phyloP scores from a whole-genome alignment of 1,284 basidiomycete genomes.

The Pseudozyma thailandica region DNA sequence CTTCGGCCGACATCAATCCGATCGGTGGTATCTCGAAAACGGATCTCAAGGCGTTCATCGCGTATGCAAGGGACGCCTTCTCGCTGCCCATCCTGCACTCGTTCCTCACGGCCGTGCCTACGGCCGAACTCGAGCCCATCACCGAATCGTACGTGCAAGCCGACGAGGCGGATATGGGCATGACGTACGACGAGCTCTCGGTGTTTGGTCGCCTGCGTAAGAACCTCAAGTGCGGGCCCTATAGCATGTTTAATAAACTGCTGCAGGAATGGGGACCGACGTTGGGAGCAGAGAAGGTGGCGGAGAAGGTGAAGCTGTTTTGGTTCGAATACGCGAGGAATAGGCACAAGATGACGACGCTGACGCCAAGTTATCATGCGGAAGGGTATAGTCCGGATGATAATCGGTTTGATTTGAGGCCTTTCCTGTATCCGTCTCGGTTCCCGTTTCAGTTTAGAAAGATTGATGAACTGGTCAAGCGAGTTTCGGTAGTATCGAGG shows the following conservation, averaged over 20 bases:
- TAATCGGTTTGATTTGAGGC: conserved; percentile 93
- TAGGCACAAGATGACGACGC: conserved; percentile 98
- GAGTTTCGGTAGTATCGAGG: conserved; percentile 9
- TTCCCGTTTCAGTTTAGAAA: conserved; percentile 97
- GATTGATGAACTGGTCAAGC: conserved; percentile 80
- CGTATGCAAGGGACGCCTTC: conserved; percentile 81
- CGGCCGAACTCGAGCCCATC: conserved; percentile 95
- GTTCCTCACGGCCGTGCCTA: conserved; percentile 90
- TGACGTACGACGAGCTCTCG: conserved; percentile 98
- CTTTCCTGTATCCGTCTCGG: conserved; percentile 91
- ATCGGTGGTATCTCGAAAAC: conserved; percentile 98
- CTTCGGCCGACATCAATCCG: conserved; percentile 88
- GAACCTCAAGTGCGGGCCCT: conserved; percentile 95
- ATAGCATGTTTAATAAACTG: conserved; percentile 93
- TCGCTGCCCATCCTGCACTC: conserved; percentile 82
- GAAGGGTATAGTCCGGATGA: conserved; percentile 90
- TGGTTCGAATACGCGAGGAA: conserved; percentile 97
- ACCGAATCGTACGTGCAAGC: conserved; percentile 92
- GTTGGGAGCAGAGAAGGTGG: conserved; percentile 75
- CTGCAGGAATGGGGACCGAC: conserved; percentile 85
- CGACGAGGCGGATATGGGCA: conserved; percentile 92
- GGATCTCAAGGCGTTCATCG: conserved; percentile 94
- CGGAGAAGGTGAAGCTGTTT: conserved; percentile 96
- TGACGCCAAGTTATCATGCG: conserved; percentile 96
- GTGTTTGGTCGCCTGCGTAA: conserved; percentile 93